These are phyloP conservation scores for Exophiala phaeomuriformis DNA, from an alignment of 2,329 filamentous ascomycete species.

Conservation along the genomic window DNA sequence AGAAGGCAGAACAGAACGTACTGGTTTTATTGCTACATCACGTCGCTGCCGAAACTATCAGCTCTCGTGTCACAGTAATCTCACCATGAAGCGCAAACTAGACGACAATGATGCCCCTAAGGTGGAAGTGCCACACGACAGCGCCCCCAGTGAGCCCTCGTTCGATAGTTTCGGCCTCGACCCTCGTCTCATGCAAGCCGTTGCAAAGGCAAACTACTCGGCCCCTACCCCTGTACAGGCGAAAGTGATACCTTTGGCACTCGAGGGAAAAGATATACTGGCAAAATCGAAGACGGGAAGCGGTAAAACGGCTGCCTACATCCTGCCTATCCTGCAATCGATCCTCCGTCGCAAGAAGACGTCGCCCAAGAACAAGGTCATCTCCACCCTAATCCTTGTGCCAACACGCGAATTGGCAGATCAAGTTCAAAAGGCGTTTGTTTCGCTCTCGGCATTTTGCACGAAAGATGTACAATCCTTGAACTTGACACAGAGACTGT, in stretches of 20 bases:
- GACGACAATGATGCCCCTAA: slow-evolving; percentile 43
- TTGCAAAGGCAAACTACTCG: slow-evolving; percentile 75
- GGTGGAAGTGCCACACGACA: slow-evolving; percentile 26
- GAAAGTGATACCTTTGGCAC: slow-evolving; percentile 76
- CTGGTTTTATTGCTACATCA: too few relatives aligned
- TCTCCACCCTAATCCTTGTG: slow-evolving; percentile 65
- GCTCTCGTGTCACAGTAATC: not conserved
- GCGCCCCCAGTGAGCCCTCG: slow-evolving; percentile 36
- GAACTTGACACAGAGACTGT: slow-evolving; percentile 85
- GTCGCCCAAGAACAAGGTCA: slow-evolving; percentile 35
- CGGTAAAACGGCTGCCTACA: slow-evolving; percentile 94
- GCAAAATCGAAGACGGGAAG: slow-evolving; percentile 92
- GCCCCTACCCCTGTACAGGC: slow-evolving; percentile 84
- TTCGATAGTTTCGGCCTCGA: slow-evolving; percentile 79
- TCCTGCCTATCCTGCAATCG: slow-evolving; percentile 78
- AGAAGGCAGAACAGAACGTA: too few relatives aligned
- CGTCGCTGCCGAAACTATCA: not conserved
- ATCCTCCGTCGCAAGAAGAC: slow-evolving; percentile 68
- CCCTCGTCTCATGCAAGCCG: slow-evolving; percentile 73
- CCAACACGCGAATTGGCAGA: slow-evolving; percentile 91
- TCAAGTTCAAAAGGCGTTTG: slow-evolving; percentile 74
- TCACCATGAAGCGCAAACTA: slow-evolving; percentile 44
- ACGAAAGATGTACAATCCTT: slow-evolving; percentile 72
- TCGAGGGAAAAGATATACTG: slow-evolving; percentile 82
- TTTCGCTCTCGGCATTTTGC: slow-evolving; percentile 72